Conservation (phyloP, 2,329 filamentous ascomycete genomes). For the Alternaria atra region DNA sequence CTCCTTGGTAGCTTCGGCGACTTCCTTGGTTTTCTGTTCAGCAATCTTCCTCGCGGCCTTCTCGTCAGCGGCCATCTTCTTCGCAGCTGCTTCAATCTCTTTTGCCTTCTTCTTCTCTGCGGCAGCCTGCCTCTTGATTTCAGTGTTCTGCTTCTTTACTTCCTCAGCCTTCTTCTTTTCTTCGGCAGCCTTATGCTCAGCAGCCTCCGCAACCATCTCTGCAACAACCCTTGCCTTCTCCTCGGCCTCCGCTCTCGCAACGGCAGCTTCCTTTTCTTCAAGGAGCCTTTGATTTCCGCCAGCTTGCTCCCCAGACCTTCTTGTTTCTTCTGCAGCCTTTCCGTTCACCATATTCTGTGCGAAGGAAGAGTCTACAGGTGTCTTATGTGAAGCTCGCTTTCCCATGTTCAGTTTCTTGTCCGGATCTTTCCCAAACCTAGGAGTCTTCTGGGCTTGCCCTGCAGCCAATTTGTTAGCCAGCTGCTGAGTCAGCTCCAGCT, state of each 20-base stretch:
- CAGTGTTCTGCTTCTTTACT: not conserved
- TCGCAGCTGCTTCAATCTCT: not conserved
- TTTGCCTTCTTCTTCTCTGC: not conserved
- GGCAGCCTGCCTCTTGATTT: not conserved
- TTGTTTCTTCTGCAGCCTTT: not conserved
- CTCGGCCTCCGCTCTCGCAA: not conserved
- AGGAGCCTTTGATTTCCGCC: not conserved
- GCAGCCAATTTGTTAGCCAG: not conserved
- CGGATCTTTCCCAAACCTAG: not conserved
- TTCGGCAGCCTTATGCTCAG: not conserved
- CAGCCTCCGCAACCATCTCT: not conserved
- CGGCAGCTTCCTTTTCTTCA: not conserved
- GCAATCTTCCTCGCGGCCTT: not conserved
- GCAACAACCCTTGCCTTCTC: not conserved
- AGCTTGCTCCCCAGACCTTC: not conserved
- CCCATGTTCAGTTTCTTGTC: not conserved
- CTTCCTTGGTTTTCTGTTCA: not conserved
- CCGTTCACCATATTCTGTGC: not conserved
- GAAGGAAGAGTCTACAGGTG: not conserved
- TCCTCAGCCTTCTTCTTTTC: not conserved
- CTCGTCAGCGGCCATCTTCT: not conserved
- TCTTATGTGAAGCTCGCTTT: not conserved
- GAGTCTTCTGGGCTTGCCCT: no score
- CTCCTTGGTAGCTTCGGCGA: not conserved
- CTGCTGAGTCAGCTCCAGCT: not conserved